Evolutionary conservation across 2,329 filamentous ascomycete genomes (phyloP), one percentile per base, ranked within the genome.

Genomic region (Xylaria digitata): DNA sequence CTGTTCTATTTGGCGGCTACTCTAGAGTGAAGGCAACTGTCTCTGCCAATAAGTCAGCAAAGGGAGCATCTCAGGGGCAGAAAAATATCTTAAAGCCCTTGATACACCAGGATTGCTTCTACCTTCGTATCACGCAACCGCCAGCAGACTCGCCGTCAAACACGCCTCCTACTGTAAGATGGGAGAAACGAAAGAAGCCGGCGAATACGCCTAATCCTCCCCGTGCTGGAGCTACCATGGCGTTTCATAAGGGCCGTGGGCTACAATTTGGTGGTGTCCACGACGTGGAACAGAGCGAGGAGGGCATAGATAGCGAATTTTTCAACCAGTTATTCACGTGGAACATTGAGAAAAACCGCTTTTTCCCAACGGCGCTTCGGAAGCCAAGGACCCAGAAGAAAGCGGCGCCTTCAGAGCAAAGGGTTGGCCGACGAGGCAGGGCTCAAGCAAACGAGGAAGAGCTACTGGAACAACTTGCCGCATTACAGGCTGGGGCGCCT

Each of bases 241-340:
- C 93, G 0, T 93, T 90, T 78, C 96, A 99, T 81, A 96, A 95
- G 79, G 94, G 95, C 0, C 89, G 96, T 67, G 96, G 96, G 0
- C 95, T 99, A 64, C 82, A 93, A 74, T 98, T 98, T 77, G 96
- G 96, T 50, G 96, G 96, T 59, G 96, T 99, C 3, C 93, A 97
- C 74, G 94, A 97, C 73, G 91, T 96, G 0, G 93, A 97, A 78
- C 87, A 94, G 77, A 95, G 88, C 70, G 94, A 97, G 77, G 96
- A 99, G 78, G 94, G 92, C 3, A 97, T 99, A 72, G 95, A 99
- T 61, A 97, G 93, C 76, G 94, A 97, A 78, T 99, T 99, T 80
- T 99, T 98, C 82, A 95, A 97, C 74, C 87, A 90, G 63, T 81
- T 98, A 26, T 96, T 92, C 75, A 92, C 94, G 5, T 98, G 94